Evolutionary conservation across 2,329 filamentous ascomycete genomes (phyloP).

Genomic region (Apiospora marii): DNA sequence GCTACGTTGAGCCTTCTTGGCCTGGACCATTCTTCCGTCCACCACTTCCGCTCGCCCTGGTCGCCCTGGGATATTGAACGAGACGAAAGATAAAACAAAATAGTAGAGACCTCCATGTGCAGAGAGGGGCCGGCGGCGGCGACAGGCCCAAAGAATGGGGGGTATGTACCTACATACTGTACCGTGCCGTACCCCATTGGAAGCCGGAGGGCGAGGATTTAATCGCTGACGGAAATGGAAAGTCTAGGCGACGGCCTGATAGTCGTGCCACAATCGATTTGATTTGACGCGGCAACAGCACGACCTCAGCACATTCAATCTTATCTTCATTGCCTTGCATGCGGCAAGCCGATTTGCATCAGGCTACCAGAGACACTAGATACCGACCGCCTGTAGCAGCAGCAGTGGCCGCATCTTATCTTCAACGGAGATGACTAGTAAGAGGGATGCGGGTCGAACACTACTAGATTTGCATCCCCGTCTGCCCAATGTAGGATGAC

Average conservation of each 20-base stretch:
- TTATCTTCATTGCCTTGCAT: background rate
- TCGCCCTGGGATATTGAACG: background rate
- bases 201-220: background rate
- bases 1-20: constrained; percentile 7
- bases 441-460: background rate
- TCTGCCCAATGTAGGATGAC: constrained; percentile 15
- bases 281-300: background rate
- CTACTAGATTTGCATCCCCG: background rate
- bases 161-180: background rate
- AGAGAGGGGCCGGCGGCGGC: background rate
- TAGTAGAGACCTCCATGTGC: background rate
- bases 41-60: background rate
- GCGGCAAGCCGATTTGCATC: constrained; percentile 5
- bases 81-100: background rate
- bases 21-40: background rate
- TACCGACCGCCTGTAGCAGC: background rate
- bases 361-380: background rate
- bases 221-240: background rate
- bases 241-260: constrained; percentile 15
- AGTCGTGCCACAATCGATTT: constrained; percentile 17
- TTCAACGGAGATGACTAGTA: background rate
- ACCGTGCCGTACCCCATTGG: background rate
- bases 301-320: constrained; percentile 4
- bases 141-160: constrained; percentile 1
- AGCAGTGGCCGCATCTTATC: background rate